phyloP scores from a whole-genome alignment of 768 basidiomycete genomes.

The Lactarius sanguifluus region DNA sequence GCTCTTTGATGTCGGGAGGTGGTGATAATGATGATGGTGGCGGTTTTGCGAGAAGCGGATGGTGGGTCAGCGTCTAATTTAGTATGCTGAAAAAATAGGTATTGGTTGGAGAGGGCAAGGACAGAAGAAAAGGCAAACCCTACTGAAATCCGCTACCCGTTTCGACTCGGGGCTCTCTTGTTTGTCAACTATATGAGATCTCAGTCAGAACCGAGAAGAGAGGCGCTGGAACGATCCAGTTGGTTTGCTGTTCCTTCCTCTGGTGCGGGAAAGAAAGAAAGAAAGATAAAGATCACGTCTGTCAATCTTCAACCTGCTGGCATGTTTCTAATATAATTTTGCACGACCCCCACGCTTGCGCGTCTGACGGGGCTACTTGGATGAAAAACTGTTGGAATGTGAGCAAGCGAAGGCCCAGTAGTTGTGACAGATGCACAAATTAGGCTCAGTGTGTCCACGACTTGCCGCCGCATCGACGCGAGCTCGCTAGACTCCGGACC shows the following conservation, averaged over 20 bases:
- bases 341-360: conserved; percentile 41
- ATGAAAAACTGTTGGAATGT: conserved; percentile 34
- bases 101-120: background rate
- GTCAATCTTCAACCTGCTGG: conserved; percentile 37
- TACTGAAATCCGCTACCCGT: conserved; percentile 28
- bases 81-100: background rate
- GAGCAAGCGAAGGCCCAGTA: too few species aligned
- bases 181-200: conserved; percentile 18
- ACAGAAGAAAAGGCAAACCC: conserved; percentile 25
- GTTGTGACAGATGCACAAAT: too few species aligned
- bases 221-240: conserved; percentile 22
- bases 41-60: conserved; percentile 11
- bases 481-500: conserved; percentile 36
- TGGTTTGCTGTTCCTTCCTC: conserved; percentile 23
- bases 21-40: background rate
- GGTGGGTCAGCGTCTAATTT: too few species aligned
- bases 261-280: background rate
- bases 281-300: conserved; percentile 15
- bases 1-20: background rate
- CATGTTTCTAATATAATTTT: conserved; percentile 46
- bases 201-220: conserved; percentile 21
- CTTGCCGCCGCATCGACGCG: conserved; percentile 44
- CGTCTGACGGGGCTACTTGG: conserved; percentile 34
- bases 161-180: conserved; percentile 14
- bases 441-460: conserved; percentile 43